Evolutionary conservation across 1,284 basidiomycete genomes (phyloP), one percentile per base, ranked within the genome.

Genomic region (Athelia sp.): DNA sequence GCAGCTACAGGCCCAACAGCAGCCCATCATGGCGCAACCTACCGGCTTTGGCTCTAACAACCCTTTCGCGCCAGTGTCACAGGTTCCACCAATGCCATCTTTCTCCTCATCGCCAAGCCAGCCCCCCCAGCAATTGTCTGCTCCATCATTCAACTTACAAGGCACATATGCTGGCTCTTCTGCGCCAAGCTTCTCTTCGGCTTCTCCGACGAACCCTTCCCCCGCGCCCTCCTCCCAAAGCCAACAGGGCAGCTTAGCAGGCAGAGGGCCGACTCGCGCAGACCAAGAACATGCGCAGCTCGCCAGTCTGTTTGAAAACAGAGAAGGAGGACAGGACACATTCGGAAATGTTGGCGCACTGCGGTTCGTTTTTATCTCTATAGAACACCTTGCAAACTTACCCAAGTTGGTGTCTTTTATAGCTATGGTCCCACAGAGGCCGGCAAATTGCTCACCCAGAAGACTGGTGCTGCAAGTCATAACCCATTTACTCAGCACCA

Each of bases 41-140:
- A 92, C 82, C 35, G 87, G 82, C 49, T 92, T 86, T 58, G 85
- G 84, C 78, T 91, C 92, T 40, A 98, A 98, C 76, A 98, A 98
- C 65, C 95, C 95, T 0, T 98, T 97, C 62, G 89, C 88, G 1
- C 78, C 74, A 2, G 56, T 66, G 17, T 53, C 69, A 43, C 65
- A 69, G n/a, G 61, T 62, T 36, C 71, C 67, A 58, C 55, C 60
- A 46, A 62, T 64, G 53, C 55, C 64, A 35, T 59, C 66, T 45
- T 63, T 62, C 42, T 67, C 66, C 26, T 62, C 63, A 43, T 64
- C 62, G 46, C 61, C 60, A 62, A 56, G 32, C 54, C 55, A 52
- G 54, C 36, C 36, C 15, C 8, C 36, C 9, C 36, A n/a, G 36
- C 36, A 40, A n/a, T n/a, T 21, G n/a, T 44, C 43, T 4, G 57